Base-by-base conservation (phyloP, 2,329 filamentous ascomycete species). In the Diaporthe aspalathi region DNA sequence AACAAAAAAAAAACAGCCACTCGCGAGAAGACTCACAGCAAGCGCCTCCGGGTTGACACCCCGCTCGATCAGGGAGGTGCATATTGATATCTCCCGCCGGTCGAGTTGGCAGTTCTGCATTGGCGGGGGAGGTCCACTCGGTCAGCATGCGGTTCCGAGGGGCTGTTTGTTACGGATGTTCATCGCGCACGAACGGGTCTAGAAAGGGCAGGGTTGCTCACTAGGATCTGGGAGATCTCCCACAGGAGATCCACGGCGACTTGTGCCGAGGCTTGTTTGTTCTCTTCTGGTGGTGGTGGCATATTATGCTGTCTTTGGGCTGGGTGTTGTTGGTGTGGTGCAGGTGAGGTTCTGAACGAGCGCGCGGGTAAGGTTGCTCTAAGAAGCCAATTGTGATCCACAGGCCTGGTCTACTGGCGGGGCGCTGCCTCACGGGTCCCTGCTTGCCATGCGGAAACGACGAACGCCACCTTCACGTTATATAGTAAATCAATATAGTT, bases 1-100 rank as follows among this genome's bases (percentile, higher is more conserved):
- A 49, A 24, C 12, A 52, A 22, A 22, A 4, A 45, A 32, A 17
- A 7, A 38, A 11, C 35, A 38, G 35, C 35, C 11, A 24, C 27
- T n/a, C 38, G 22, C 43, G 38, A 9, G 16, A 16, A 60, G 27
- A 78, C 94, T 79, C 87, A 98, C 96, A 29, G 95, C 95, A 40
- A 99, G 85, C 1, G 95, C 96, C 80, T 98, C 95, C 0, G 96
- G 96, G 79, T 97, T 97, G 38, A 98, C 94, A 17, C 96, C 96
- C 79, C 97, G 97, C 83, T 99, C 96, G 76, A 99, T 97, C 81
- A 99, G 89, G 68, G 94, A 97, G 72, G 98, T 95, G 82, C 96
- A 99, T 74, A 98, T 93, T 3, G 95, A 97, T 22, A 99, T 86
- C 24, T 95, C 94, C 68, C 94, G 92, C 40, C 95, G 91, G 81